Conservation (phyloP, 768 basidiomycete species). For the Dacryopinax primogenitus region DNA sequence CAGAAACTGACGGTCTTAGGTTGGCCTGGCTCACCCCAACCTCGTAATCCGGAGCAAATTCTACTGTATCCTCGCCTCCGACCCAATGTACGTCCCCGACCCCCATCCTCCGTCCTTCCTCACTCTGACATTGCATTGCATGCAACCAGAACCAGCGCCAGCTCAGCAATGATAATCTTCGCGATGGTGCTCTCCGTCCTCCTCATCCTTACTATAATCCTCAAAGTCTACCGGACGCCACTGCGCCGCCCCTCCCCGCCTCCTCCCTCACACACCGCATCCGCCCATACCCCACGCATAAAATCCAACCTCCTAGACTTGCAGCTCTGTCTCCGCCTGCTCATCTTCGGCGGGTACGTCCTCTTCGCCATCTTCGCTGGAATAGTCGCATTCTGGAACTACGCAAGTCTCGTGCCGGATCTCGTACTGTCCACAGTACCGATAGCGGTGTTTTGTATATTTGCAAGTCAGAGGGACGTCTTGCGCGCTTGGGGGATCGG, state of each 20-base stretch:
- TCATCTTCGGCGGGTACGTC: conserved; percentile 13
- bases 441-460: conserved; percentile 11
- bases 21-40: conserved; percentile 3
- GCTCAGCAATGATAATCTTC: background rate
- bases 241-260: background rate
- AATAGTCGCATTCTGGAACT: conserved; percentile 11
- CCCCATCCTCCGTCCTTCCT: background rate
- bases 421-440: background rate
- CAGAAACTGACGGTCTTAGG: background rate
- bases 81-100: background rate
- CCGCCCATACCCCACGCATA: too few relatives aligned
- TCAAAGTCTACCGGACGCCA: background rate
- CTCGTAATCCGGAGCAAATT: conserved; percentile 6
- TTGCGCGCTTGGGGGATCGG: background rate
- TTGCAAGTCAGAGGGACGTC: conserved; percentile 10
- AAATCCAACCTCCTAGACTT: conserved; percentile 9
- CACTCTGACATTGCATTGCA: background rate
- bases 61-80: conserved; percentile 9
- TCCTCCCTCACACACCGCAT: too few relatives aligned
- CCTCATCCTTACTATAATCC: background rate
- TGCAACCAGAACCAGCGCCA: background rate
- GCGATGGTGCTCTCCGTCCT: conserved; percentile 11
- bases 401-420: conserved; percentile 10
- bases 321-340: conserved; percentile 9
- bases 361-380: conserved; percentile 8